Evolutionary conservation across 169 alveolate species (phyloP), one percentile per base, ranked within the genome.

Genomic region (Babesia divergens): DNA sequence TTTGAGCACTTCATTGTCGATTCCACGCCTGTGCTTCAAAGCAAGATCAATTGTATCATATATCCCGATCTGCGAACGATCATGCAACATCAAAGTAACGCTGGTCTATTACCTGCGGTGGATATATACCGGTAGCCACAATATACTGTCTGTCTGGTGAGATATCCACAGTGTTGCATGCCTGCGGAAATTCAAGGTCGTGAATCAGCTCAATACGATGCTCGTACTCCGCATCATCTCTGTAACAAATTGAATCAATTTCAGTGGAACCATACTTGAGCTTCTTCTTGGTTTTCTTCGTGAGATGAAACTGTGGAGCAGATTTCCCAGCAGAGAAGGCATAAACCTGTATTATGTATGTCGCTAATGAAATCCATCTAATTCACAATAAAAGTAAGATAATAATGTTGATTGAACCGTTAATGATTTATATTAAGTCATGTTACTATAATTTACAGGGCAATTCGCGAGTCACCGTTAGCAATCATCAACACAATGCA

Each of bases 161-260:
- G 28, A 88, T 52, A 47, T 67, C 81, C n/a, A 88, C 80, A 8
- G 84, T 74, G 49, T 79, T 82, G 71, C 93, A 83, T 38, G 85
- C 80, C 37, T 83, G 84, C 2, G 93, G 88, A 54, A 88, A 88
- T 59, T 88, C 93, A 28, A 88, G 43, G 69, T 88, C 93, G 53
- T 88, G 89, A 47, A 88, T 79, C 28, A 88, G 58, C 22, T 88
- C 93, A 6, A 88, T 71, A 9, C 84, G 43, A 47, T 55, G 75
- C 28, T 77, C 72, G 29, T 54, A 64, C 18, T 77, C 86, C 18
- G 70, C 67, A 47, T 77, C 67, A 0, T 26, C 37, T 52, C 86
- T 77, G n/a, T 22, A 8, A 52, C 3, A 68, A 7, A 50, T 49
- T 65, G 50, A 18, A n/a, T 4, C 13, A 31, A 8, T 16, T 22